These are phyloP conservation scores for Ettlia oleoabundans DNA, from an alignment of 139 green algal genomes.

Conservation along the genomic window DNA sequence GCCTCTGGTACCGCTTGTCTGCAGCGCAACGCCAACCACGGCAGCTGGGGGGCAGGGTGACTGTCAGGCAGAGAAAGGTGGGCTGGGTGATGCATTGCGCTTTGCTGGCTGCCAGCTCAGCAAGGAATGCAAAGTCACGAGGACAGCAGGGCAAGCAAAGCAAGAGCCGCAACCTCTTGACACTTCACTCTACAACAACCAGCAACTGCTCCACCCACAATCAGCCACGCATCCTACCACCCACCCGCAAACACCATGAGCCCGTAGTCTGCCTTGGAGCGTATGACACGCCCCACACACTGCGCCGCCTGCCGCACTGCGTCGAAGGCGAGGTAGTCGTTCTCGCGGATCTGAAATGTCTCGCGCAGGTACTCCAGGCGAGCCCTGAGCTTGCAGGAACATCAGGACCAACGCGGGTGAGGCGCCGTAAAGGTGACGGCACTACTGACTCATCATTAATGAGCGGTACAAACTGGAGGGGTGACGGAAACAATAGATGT, in stretches of 20 bases:
- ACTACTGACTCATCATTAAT: too few relatives aligned
- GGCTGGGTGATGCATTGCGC: too few relatives aligned
- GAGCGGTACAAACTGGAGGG: too few relatives aligned
- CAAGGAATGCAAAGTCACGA: too few relatives aligned
- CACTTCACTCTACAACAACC: background rate
- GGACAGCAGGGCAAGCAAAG: background rate
- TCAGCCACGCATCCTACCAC: background rate
- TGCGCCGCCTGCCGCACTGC: slow-evolving; percentile 96
- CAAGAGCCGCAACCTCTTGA: background rate
- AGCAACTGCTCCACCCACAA: background rate
- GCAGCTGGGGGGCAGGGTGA: too few relatives aligned
- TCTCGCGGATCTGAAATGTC: slow-evolving; percentile 91
- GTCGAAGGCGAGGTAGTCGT: slow-evolving; percentile 98
- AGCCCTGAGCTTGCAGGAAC: background rate
- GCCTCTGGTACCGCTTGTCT: slow-evolving; percentile 89
- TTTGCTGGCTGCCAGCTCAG: too few relatives aligned
- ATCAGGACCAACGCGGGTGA: too few relatives aligned
- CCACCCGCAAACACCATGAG: slow-evolving; percentile 61
- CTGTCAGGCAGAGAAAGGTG: too few relatives aligned
- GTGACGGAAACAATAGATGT: too few relatives aligned
- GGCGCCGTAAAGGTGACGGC: too few relatives aligned
- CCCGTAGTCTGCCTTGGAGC: slow-evolving; percentile 94
- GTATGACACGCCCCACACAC: slow-evolving; percentile 98
- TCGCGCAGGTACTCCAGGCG: slow-evolving; percentile 95
- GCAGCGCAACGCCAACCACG: too few relatives aligned